Percentiles rank a stretch among this genome's conserved stretches.
Conservation (phyloP, 1,139 yeast species). For the Magnusiomyces ingens region DNA sequence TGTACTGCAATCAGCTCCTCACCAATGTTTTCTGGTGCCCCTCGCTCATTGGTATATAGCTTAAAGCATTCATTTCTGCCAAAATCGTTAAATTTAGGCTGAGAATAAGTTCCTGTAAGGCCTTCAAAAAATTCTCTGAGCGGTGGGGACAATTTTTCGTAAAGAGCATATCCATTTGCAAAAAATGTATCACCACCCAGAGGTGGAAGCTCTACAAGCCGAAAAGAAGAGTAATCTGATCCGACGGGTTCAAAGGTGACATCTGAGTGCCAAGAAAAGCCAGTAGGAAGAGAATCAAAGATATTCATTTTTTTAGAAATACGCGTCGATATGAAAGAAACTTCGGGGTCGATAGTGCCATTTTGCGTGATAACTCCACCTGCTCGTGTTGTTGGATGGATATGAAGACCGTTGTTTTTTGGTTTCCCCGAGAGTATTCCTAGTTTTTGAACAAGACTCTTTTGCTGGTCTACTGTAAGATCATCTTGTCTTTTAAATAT, state of each 20-base stretch:
- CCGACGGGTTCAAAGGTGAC: slow-evolving; percentile 44
- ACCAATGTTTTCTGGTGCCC: slow-evolving; percentile 32
- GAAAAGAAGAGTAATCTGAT: slow-evolving; percentile 41
- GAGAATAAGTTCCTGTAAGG: slow-evolving; percentile 28
- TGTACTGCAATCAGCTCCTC: slow-evolving; percentile 35
- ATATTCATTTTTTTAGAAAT: slow-evolving; percentile 17
- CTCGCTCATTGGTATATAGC: slow-evolving; percentile 32
- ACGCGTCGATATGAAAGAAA: slow-evolving; percentile 17
- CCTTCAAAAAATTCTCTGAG: slow-evolving; percentile 39
- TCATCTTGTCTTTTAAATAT: slow-evolving; percentile 55
- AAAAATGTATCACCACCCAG: slow-evolving; percentile 45
- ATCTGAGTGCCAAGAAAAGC: slow-evolving; percentile 41
- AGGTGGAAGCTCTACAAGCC: slow-evolving; percentile 38
- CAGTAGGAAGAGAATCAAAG: slow-evolving; percentile 19
- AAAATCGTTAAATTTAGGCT: slow-evolving; percentile 29
- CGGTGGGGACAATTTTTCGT: slow-evolving; percentile 41
- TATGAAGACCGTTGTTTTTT: slow-evolving; percentile 54
- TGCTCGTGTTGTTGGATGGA: slow-evolving; percentile 31
- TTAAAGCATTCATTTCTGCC: slow-evolving; percentile 35
- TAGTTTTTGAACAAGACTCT: slow-evolving; percentile 47
- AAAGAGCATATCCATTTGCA: slow-evolving; percentile 43
- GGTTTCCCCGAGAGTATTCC: slow-evolving; percentile 67
- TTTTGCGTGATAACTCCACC: slow-evolving; percentile 25
- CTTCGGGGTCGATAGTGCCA: slow-evolving; percentile 20
- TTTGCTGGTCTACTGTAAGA: slow-evolving; percentile 48